Evolutionary conservation across 1,284 basidiomycete species (phyloP).

Genomic region (Meira miltonrushii): DNA sequence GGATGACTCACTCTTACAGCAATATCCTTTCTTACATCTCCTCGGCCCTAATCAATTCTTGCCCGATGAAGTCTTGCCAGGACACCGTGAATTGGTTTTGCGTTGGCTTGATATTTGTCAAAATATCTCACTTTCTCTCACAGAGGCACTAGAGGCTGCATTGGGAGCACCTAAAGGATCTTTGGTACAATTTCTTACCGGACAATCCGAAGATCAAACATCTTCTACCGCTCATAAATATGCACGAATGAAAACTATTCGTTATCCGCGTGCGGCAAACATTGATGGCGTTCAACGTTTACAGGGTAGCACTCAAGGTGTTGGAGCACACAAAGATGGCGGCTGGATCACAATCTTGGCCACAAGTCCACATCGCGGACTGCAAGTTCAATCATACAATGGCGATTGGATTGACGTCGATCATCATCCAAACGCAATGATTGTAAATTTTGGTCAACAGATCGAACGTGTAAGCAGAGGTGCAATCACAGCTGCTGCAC

Average conservation of each 20-base stretch:
- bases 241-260: constrained; percentile 40
- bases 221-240: constrained; percentile 22
- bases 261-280: constrained; percentile 24
- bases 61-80: constrained; percentile 14
- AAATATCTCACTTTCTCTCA: constrained; percentile 23
- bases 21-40: constrained; percentile 27
- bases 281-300: constrained; percentile 31
- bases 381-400: constrained; percentile 34
- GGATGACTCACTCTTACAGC: not conserved
- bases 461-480: constrained; percentile 34
- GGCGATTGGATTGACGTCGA: constrained; percentile 38
- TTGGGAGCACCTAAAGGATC: constrained; percentile 21
- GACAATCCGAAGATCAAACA: constrained; percentile 5
- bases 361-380: constrained; percentile 24
- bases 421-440: constrained; percentile 19
- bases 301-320: constrained; percentile 29
- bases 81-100: constrained; percentile 16
- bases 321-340: constrained; percentile 43
- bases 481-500: constrained; percentile 37
- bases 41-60: constrained; percentile 41
- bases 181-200: constrained; percentile 22
- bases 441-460: constrained; percentile 48
- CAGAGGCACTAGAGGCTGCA: constrained; percentile 31
- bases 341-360: constrained; percentile 34
- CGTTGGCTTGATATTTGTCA: constrained; percentile 26